phyloP scores from a whole-genome alignment of 257 asterid species.

The Orobanche coerulescens region DNA sequence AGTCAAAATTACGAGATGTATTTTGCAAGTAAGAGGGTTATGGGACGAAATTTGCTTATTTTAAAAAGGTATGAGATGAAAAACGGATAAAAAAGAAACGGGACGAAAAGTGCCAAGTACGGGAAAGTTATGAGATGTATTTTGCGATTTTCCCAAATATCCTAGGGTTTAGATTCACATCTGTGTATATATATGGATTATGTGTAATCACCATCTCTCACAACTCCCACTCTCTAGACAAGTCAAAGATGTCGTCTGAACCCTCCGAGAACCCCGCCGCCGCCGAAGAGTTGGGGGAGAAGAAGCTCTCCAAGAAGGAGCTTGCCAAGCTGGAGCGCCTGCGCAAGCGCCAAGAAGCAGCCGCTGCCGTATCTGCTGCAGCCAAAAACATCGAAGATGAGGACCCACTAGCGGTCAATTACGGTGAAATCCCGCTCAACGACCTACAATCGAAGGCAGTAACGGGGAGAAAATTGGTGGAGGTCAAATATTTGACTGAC shows the following conservation, averaged over 20 bases:
- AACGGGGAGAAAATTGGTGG: conserved; percentile 62
- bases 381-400: conserved; percentile 24
- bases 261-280: conserved; percentile 22
- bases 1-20: no score
- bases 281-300: conserved; percentile 29
- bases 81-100: no score
- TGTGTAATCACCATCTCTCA: no score
- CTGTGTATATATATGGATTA: no score
- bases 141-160: no score
- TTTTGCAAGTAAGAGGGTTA: no score
- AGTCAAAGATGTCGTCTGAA: conserved; percentile 39
- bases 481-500: conserved; percentile 35
- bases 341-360: conserved; percentile 60
- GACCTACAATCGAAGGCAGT: conserved; percentile 68
- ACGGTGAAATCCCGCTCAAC: conserved; percentile 53
- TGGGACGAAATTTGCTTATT: no score
- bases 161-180: no score
- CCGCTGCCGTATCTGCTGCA: conserved; percentile 39
- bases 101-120: no score
- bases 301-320: conserved; percentile 65
- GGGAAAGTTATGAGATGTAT: no score
- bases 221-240: no score
- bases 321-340: conserved; percentile 62
- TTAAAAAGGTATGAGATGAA: no score
- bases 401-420: conserved; percentile 49